A percentile compares a stretch with the other conserved stretches of the same genome.
phyloP scores from a whole-genome alignment of 805 yeast species.

The Pichia californica region DNA sequence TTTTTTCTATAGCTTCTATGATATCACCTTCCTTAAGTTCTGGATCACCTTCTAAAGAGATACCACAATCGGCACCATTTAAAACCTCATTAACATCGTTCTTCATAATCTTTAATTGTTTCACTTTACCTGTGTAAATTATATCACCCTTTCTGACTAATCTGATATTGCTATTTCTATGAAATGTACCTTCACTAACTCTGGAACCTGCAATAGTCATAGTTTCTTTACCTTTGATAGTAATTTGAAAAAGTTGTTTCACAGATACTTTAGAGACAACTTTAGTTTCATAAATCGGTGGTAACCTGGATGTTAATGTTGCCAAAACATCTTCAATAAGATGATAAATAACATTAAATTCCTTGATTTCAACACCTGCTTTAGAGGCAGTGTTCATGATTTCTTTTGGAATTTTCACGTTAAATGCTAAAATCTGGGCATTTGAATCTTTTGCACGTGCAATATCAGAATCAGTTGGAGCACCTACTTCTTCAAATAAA shows the following conservation, averaged over 20 bases:
- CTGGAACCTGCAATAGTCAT: conserved; percentile 82
- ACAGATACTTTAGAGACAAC: conserved; percentile 61
- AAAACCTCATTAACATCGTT: conserved; percentile 71
- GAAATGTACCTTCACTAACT: conserved; percentile 61
- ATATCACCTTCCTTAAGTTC: conserved; percentile 53
- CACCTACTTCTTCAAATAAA: conserved; percentile 71
- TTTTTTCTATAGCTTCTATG: conserved; percentile 67
- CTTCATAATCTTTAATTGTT: conserved; percentile 73
- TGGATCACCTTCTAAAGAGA: conserved; percentile 47
- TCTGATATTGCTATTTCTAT: conserved; percentile 42
- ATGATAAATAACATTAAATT: conserved; percentile 79
- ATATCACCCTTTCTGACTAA: conserved; percentile 44
- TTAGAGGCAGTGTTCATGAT: conserved; percentile 51
- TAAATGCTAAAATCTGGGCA: conserved; percentile 75
- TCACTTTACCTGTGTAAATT: conserved; percentile 38
- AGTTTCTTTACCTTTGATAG: conserved; percentile 46
- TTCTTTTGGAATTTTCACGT: conserved; percentile 61
- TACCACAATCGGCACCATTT: conserved; percentile 89
- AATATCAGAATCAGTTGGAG: conserved; percentile 60
- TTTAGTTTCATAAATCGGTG: conserved; percentile 62
- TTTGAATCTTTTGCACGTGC: conserved; percentile 62
- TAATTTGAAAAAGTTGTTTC: conserved; percentile 65
- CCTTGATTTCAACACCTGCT: conserved; percentile 49
- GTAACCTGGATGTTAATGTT: conserved; percentile 50
- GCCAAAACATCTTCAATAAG: conserved; percentile 78